phyloP scores from a whole-genome alignment of 2,329 filamentous ascomycete species.

The Tolypocladium tundrense region DNA sequence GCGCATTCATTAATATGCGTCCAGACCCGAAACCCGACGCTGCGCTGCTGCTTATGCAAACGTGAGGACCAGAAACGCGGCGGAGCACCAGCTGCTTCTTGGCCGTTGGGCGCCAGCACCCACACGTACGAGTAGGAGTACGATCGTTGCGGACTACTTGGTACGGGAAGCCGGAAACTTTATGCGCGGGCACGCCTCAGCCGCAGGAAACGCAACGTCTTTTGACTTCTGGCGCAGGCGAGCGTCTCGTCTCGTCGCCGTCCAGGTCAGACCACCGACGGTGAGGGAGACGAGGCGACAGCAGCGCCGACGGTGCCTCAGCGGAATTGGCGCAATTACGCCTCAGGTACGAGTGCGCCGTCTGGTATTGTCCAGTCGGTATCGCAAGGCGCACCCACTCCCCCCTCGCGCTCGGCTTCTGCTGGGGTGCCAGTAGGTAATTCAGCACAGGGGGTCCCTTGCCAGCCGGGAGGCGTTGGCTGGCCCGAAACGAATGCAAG shows the following conservation, averaged over 20 bases:
- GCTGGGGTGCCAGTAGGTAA: neutral
- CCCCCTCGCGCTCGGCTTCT: neutral
- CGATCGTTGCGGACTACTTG: too few relatives aligned
- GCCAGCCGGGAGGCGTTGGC: too few relatives aligned
- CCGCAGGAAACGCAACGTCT: too few relatives aligned
- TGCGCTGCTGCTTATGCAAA: neutral
- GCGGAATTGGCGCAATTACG: neutral
- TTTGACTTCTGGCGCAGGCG: too few relatives aligned
- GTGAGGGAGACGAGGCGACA: too few relatives aligned
- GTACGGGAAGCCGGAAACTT: too few relatives aligned
- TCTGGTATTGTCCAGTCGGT: neutral
- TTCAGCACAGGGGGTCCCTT: neutral
- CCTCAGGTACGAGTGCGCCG: neutral
- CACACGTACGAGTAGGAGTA: too few relatives aligned
- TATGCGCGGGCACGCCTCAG: too few relatives aligned
- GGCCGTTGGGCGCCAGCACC: too few relatives aligned
- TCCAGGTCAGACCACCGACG: too few relatives aligned
- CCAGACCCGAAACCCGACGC: neutral
- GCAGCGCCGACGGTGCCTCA: neutral
- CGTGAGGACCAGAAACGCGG: neutral
- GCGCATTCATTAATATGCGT: neutral
- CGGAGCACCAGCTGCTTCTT: neutral
- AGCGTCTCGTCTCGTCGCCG: too few relatives aligned
- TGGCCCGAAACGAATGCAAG: too few relatives aligned
- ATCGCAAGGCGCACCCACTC: neutral